phyloP scores from a whole-genome alignment of 1,284 basidiomycete genomes.

The Meira miltonrushii region DNA sequence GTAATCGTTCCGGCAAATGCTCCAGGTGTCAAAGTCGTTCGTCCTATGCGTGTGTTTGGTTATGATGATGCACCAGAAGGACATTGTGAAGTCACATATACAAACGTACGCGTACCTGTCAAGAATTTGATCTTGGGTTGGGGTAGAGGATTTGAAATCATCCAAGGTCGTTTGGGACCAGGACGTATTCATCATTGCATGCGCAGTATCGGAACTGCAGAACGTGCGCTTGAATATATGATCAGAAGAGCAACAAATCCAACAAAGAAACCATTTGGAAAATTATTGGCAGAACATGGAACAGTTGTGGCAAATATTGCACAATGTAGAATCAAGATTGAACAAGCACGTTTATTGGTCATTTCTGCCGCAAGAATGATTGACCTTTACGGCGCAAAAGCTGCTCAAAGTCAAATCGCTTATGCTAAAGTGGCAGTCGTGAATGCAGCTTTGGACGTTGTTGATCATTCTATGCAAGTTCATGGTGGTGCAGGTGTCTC shows the following conservation, averaged over 20 bases:
- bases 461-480: constrained; percentile 87
- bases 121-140: constrained; percentile 81
- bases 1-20: constrained; percentile 84
- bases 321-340: constrained; percentile 84
- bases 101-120: constrained; percentile 82
- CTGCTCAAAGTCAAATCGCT: constrained; percentile 92
- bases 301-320: constrained; percentile 87
- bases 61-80: constrained; percentile 59
- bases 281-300: constrained; percentile 85
- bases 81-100: constrained; percentile 90
- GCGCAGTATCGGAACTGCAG: constrained; percentile 86
- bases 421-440: constrained; percentile 91
- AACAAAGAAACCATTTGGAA: constrained; percentile 85
- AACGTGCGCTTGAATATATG: constrained; percentile 78
- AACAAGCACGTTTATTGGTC: constrained; percentile 77
- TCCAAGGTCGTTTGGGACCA: constrained; percentile 93
- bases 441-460: constrained; percentile 73
- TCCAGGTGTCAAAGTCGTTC: constrained; percentile 79
- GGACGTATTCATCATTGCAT: constrained; percentile 92
- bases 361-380: constrained; percentile 92
- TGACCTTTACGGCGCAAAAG: constrained; percentile 82
- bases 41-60: constrained; percentile 73
- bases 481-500: constrained; percentile 88
- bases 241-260: constrained; percentile 88
- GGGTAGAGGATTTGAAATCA: constrained; percentile 93